phyloP scores from a whole-genome alignment of 2,329 filamentous ascomycete genomes.

The Claviceps sp. region DNA sequence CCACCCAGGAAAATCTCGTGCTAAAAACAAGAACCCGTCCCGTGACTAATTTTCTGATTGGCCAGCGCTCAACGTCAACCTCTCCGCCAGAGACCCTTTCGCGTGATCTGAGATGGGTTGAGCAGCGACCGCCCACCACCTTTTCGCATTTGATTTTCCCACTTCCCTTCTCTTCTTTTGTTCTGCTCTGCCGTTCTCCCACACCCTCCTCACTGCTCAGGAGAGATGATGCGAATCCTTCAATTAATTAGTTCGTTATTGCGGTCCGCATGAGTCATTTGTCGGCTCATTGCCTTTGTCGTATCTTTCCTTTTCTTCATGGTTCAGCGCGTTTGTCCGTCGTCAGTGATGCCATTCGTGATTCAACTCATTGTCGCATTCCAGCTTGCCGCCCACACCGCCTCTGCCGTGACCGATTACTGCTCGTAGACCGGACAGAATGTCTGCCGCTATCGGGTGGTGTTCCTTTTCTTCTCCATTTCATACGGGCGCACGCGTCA shows the following conservation, averaged over 20 bases:
- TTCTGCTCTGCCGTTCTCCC: conserved; percentile 15
- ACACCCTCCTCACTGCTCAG: conserved; percentile 18
- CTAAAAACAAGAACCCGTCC: conserved; percentile 20
- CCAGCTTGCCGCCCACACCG: conserved; percentile 13
- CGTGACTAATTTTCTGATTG: conserved; percentile 28
- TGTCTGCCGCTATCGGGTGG: conserved; percentile 7
- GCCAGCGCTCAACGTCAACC: conserved; percentile 20
- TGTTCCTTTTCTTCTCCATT: conserved; percentile 8
- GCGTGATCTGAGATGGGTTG: conserved; percentile 19
- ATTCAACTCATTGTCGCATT: conserved; percentile 18
- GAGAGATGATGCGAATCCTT: too few species aligned
- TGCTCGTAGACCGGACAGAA: not conserved
- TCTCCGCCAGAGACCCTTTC: conserved; percentile 20
- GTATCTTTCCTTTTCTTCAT: not conserved
- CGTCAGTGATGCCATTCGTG: not conserved
- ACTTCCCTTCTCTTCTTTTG: conserved; percentile 8
- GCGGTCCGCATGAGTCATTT: conserved; percentile 20
- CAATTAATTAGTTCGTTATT: conserved; percentile 5
- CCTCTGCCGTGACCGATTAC: not conserved
- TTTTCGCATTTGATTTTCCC: conserved; percentile 8
- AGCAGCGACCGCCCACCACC: conserved; percentile 10
- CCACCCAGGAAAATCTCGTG: conserved; percentile 11
- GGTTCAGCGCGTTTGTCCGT: not conserved
- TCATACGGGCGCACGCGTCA: not conserved
- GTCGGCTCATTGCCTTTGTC: conserved; percentile 1